Evolutionary conservation across 2,329 filamentous ascomycete genomes (phyloP).

Genomic region (Nemania abortiva): DNA sequence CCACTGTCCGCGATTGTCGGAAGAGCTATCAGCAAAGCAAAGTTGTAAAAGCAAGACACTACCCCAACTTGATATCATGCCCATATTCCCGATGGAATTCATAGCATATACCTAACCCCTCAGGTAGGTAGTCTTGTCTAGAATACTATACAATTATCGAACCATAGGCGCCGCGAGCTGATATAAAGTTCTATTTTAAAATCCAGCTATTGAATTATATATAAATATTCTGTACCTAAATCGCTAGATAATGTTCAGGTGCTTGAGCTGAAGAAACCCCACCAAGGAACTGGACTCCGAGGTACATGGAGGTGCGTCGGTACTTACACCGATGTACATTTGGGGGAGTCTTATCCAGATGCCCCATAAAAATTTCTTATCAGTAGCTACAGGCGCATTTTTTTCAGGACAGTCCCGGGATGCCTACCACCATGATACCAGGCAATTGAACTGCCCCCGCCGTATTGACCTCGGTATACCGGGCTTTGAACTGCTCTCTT

Average conservation of each 20-base stretch:
- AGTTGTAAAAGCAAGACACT: conserved; percentile 14
- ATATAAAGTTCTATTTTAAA: too few relatives aligned
- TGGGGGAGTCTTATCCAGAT: not conserved
- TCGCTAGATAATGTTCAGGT: too few relatives aligned
- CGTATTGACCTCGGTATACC: not conserved
- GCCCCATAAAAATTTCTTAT: conserved; percentile 36
- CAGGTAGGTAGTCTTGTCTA: too few relatives aligned
- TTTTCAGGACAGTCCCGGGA: not conserved
- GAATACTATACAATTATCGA: too few relatives aligned
- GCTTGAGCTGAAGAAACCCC: too few relatives aligned
- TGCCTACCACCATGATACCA: not conserved
- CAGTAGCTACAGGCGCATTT: not conserved
- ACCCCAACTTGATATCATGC: not conserved
- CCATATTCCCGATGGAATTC: not conserved
- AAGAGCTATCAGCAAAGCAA: conserved; percentile 52
- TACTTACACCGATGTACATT: not conserved
- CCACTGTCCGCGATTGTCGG: conserved; percentile 66
- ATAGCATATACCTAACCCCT: not conserved
- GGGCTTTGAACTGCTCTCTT: not conserved
- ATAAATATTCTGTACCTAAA: too few relatives aligned
- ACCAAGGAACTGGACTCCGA: too few relatives aligned
- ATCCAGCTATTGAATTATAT: too few relatives aligned
- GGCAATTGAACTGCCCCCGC: not conserved
- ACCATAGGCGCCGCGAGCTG: too few relatives aligned
- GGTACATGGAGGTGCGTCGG: not conserved